Evolutionary conservation across 768 basidiomycete species (phyloP).

Genomic region (Inosperma sp.): DNA sequence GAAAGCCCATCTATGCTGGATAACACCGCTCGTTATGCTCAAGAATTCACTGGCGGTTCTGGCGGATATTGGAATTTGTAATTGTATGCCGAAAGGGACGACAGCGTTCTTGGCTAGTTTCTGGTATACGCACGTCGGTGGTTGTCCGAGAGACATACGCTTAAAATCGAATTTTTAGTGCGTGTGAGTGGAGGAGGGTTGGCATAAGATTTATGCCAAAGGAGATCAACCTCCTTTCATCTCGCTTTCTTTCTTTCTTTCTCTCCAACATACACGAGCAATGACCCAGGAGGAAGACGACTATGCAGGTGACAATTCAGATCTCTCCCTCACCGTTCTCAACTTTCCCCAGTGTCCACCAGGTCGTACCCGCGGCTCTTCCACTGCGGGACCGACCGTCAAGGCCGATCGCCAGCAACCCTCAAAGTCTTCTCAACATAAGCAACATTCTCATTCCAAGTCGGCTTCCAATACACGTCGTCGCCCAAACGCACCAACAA

Average conservation of each 20-base stretch:
- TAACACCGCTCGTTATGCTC: neutral
- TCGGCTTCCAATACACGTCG: conserved; percentile 7
- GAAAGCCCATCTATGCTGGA: neutral
- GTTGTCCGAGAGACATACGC: neutral
- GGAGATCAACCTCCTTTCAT: conserved; percentile 1
- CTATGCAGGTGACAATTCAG: neutral
- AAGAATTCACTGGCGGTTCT: neutral
- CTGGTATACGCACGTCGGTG: neutral
- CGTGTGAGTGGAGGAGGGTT: neutral
- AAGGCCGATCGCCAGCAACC: too few species aligned
- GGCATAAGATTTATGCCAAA: conserved; percentile 4
- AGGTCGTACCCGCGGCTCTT: neutral
- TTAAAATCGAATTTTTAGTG: neutral
- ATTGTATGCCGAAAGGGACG: neutral
- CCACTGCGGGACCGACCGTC: neutral
- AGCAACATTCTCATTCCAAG: conserved; percentile 1
- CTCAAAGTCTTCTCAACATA: neutral
- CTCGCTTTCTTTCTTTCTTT: neutral
- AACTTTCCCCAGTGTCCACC: too few species aligned
- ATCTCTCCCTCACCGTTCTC: too few species aligned
- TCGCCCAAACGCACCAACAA: conserved; percentile 12
- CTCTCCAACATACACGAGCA: neutral
- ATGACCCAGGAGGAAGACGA: neutral
- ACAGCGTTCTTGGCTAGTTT: neutral
- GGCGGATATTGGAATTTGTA: neutral